Conservation (phyloP, 495 filamentous ascomycete genomes). For the Penicillium parvum region DNA sequence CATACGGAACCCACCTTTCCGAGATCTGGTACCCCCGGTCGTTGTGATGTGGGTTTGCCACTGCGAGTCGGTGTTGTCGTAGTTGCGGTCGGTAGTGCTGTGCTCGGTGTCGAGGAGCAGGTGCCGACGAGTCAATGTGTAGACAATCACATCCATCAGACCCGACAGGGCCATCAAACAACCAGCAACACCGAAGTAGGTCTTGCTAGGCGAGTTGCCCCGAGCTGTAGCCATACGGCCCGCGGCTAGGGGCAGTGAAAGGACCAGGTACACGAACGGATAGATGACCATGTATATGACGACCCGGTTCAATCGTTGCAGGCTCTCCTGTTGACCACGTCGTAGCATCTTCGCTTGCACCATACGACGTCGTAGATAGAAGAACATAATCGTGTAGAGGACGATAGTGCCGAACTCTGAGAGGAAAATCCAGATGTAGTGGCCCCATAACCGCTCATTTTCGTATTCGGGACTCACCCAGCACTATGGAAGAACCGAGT, state of each 20-base stretch:
- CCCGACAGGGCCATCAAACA: conserved; percentile 66
- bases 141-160: conserved; percentile 65
- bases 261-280: conserved; percentile 63
- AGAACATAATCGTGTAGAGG: conserved; percentile 61
- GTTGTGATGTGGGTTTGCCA: conserved; percentile 33
- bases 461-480: conserved; percentile 62
- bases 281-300: conserved; percentile 70
- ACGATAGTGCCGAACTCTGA: conserved; percentile 57
- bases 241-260: conserved; percentile 64
- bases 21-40: conserved; percentile 4
- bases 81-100: conserved; percentile 28
- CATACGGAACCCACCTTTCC: conserved; percentile 13
- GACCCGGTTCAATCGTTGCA: conserved; percentile 42
- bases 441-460: conserved; percentile 59
- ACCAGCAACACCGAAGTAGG: conserved; percentile 64
- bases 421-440: conserved; percentile 77
- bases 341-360: conserved; percentile 32
- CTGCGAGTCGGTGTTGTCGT: conserved; percentile 23
- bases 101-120: conserved; percentile 36
- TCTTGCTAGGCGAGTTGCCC: conserved; percentile 43
- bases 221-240: conserved; percentile 61
- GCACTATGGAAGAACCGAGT: too few relatives aligned
- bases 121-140: conserved; percentile 49
- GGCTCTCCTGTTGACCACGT: conserved; percentile 32
- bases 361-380: conserved; percentile 50